These are phyloP conservation scores for Calcarisporium arbuscula DNA, from an alignment of 2,329 filamentous ascomycete genomes.

Conservation along the genomic window DNA sequence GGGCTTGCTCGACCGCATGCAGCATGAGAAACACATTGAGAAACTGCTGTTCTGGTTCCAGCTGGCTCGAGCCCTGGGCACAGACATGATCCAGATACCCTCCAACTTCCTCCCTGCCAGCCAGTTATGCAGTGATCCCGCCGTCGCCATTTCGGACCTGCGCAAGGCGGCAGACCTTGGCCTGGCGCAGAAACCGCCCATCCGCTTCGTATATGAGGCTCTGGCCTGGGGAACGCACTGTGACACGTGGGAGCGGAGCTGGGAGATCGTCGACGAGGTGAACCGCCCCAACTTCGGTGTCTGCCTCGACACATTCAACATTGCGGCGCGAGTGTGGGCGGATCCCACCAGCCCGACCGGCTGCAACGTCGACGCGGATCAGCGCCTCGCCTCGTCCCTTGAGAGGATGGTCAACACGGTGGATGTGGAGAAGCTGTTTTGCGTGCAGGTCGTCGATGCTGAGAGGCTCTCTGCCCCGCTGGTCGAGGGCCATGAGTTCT, in stretches of 20 bases:
- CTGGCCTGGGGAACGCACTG: conserved; percentile 64
- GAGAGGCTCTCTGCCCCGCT: conserved; percentile 55
- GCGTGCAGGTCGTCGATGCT: conserved; percentile 69
- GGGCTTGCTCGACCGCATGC: conserved; percentile 55
- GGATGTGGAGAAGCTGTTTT: conserved; percentile 61
- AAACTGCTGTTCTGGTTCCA: conserved; percentile 61
- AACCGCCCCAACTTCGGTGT: conserved; percentile 66
- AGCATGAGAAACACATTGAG: conserved; percentile 55
- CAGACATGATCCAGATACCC: conserved; percentile 66
- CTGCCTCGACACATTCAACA: conserved; percentile 72
- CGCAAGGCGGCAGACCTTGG: conserved; percentile 60
- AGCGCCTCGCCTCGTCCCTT: conserved; percentile 47
- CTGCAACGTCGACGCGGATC: conserved; percentile 45
- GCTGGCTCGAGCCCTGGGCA: conserved; percentile 58
- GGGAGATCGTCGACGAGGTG: conserved; percentile 58
- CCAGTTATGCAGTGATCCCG: conserved; percentile 37
- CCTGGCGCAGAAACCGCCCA: conserved; percentile 41
- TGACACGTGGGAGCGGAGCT: conserved; percentile 64
- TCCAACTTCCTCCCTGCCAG: conserved; percentile 55
- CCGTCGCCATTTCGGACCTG: conserved; percentile 57
- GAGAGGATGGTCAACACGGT: conserved; percentile 44
- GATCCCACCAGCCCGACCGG: conserved; percentile 52
- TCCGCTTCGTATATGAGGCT: conserved; percentile 66
- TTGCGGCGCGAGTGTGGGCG: conserved; percentile 61
- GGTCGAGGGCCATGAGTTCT: conserved; percentile 27